phyloP scores from a whole-genome alignment of 257 asterid genomes.

The Solanum lignicaule region DNA sequence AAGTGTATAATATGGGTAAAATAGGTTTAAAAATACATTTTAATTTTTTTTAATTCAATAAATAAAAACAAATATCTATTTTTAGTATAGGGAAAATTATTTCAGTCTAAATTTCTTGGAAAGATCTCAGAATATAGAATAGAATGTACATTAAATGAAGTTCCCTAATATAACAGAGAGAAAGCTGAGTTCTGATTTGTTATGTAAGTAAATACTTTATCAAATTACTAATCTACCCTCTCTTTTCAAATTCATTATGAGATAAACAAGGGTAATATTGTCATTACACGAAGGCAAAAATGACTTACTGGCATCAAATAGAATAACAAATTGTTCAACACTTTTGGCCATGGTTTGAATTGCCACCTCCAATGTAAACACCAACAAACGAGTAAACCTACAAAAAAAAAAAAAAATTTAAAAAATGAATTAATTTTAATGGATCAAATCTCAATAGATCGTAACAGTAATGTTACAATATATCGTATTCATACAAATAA shows the following conservation, averaged over 20 bases:
- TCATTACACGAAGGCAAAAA: neutral
- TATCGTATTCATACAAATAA: neutral
- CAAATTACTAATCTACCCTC: neutral
- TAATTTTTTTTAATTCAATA: too few species aligned
- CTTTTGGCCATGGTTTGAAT: conserved; percentile 70
- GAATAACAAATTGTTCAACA: conserved; percentile 68
- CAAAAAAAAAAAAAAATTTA: neutral
- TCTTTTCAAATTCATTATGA: neutral
- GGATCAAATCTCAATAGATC: neutral
- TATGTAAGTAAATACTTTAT: neutral
- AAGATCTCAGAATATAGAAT: conserved; percentile 29
- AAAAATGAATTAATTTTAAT: neutral
- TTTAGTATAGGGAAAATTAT: neutral
- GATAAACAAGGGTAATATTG: neutral
- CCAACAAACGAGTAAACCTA: conserved; percentile 70
- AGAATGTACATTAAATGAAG: conserved; percentile 43
- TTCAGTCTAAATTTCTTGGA: conserved; percentile 21
- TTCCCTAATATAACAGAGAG: conserved; percentile 9
- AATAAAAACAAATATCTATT: neutral
- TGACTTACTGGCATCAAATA: conserved; percentile 85
- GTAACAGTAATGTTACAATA: neutral
- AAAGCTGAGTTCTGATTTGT: conserved; percentile 43
- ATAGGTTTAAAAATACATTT: too few species aligned
- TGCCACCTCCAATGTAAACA: conserved; percentile 92
- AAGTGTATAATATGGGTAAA: too few species aligned